Percentiles rank a stretch among this genome's conserved stretches.
Evolutionary conservation across 2,329 filamentous ascomycete species (phyloP).

Genomic region (Fusarium pseudoanthophilum): DNA sequence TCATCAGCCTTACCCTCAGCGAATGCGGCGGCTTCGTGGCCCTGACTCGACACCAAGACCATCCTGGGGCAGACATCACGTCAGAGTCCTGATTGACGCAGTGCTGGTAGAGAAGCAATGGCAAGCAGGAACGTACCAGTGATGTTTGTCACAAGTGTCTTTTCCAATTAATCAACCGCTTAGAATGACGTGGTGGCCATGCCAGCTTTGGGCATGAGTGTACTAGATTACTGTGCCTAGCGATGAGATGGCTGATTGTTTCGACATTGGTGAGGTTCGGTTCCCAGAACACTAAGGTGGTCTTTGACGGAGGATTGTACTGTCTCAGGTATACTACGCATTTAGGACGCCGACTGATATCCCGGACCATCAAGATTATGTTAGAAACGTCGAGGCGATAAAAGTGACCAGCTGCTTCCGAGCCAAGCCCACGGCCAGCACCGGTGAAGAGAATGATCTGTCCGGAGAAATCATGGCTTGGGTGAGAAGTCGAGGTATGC

Average conservation of each 20-base stretch:
- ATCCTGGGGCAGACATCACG: background rate
- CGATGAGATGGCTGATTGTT: background rate
- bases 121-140: constrained; percentile 14
- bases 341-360: no score
- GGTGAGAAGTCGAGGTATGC: no score
- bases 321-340: no score
- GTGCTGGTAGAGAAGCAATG: constrained; percentile 3
- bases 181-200: constrained; percentile 4
- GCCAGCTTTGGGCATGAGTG: background rate
- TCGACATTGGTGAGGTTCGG: no score
- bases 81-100: background rate
- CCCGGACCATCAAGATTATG: no score
- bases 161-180: constrained; percentile 8
- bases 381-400: no score
- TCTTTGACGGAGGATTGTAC: no score
- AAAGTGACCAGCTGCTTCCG: no score
- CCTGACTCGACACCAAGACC: background rate
- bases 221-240: background rate
- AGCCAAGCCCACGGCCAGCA: no score
- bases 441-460: no score
- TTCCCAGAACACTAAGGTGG: no score
- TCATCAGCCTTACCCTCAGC: background rate
- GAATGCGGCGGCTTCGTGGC: background rate
- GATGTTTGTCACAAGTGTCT: constrained; percentile 12
- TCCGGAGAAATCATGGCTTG: no score